phyloP scores from a whole-genome alignment of 2,329 filamentous ascomycete genomes.

The Sporothrix euskadiensis region DNA sequence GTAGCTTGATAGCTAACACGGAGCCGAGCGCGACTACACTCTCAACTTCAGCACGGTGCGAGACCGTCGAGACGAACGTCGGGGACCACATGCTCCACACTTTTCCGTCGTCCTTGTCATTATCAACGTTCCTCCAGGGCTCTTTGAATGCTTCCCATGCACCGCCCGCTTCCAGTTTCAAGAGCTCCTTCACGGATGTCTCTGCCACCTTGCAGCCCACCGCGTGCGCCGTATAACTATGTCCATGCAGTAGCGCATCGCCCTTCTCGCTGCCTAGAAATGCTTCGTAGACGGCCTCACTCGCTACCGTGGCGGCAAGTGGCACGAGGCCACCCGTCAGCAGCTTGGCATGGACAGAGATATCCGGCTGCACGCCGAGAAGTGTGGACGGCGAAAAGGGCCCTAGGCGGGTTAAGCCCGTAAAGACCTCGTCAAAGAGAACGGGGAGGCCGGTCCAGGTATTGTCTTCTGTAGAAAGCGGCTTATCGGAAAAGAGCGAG shows the following conservation, averaged over 20 bases:
- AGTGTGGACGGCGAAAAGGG: constrained; percentile 70
- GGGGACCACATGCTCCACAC: constrained; percentile 56
- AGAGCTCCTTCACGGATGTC: constrained; percentile 63
- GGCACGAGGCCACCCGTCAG: constrained; percentile 79
- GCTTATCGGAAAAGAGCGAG: neutral
- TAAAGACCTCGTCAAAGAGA: constrained; percentile 86
- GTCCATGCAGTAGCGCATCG: constrained; percentile 77
- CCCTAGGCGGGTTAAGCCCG: constrained; percentile 78
- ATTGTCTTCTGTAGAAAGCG: constrained; percentile 29
- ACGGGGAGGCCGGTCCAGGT: constrained; percentile 74
- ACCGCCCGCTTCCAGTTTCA: constrained; percentile 55
- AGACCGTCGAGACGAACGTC: constrained; percentile 60
- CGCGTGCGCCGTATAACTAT: constrained; percentile 84
- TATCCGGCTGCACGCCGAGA: constrained; percentile 67
- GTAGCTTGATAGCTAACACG: constrained; percentile 57
- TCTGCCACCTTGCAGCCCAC: constrained; percentile 77
- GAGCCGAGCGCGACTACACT: constrained; percentile 73
- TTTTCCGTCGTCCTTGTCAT: neutral
- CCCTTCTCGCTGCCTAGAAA: constrained; percentile 73
- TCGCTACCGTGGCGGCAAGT: constrained; percentile 73
- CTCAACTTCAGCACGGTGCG: constrained; percentile 55
- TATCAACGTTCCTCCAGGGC: constrained; percentile 27
- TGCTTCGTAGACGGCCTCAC: constrained; percentile 68
- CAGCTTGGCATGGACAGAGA: constrained; percentile 80
- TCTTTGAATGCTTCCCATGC: constrained; percentile 58